Evolutionary conservation across 768 basidiomycete genomes (phyloP).

Genomic region (Pleurotus tuber-regium): DNA sequence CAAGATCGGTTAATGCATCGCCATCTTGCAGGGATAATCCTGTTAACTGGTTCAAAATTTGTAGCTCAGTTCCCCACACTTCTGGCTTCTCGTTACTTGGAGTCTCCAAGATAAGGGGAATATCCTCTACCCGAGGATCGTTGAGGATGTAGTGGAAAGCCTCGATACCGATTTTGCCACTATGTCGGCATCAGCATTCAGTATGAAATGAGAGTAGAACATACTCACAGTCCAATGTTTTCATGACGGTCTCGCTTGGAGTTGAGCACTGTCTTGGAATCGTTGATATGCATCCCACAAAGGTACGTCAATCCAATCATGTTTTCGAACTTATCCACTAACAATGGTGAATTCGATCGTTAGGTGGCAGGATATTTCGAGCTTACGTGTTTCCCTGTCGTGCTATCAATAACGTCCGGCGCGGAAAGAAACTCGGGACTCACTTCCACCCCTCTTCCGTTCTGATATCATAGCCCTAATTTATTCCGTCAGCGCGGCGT

Average conservation of each 20-base stretch:
- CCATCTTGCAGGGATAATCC: constrained; percentile 12
- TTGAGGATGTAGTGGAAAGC: constrained; percentile 66
- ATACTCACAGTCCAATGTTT: constrained; percentile 74
- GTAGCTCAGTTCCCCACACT: constrained; percentile 75
- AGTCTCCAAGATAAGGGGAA: constrained; percentile 84
- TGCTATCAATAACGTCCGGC: too few species aligned
- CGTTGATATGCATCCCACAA: constrained; percentile 83
- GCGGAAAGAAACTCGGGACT: too few species aligned
- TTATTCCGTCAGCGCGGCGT: background rate
- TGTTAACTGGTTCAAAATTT: constrained; percentile 49
- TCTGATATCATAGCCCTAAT: constrained; percentile 78
- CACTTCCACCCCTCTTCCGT: constrained; percentile 71
- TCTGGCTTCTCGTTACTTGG: constrained; percentile 65
- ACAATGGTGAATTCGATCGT: background rate
- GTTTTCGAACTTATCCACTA: constrained; percentile 65
- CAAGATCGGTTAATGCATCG: background rate
- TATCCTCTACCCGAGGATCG: constrained; percentile 62
- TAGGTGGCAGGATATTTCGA: background rate
- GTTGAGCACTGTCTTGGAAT: constrained; percentile 63
- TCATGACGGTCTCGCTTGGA: constrained; percentile 80
- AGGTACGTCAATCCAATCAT: constrained; percentile 72
- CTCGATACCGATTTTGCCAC: constrained; percentile 63
- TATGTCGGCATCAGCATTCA: constrained; percentile 26
- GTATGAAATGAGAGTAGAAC: background rate
- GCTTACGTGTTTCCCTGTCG: constrained; percentile 24